Conservation (phyloP, 2,329 filamentous ascomycete species). For the Spiromastix sp. region DNA sequence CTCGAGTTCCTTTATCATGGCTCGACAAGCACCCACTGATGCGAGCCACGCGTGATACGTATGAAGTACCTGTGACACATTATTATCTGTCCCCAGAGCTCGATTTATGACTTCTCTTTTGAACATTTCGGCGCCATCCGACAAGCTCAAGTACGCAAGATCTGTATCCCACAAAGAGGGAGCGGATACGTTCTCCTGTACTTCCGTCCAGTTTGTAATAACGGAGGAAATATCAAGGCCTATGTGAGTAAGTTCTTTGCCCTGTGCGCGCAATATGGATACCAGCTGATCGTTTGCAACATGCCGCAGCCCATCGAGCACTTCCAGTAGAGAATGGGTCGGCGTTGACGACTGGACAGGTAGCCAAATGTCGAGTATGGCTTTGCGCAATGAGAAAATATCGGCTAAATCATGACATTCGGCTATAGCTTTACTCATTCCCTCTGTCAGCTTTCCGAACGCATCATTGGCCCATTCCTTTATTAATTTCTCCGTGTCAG, state of each 20-base stretch:
- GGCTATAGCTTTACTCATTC: conserved; percentile 50
- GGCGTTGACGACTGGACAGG: conserved; percentile 53
- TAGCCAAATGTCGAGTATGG: conserved; percentile 66
- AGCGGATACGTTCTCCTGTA: conserved; percentile 33
- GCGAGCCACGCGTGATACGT: conserved; percentile 63
- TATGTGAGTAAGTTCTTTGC: conserved; percentile 54
- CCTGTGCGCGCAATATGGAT: conserved; percentile 52
- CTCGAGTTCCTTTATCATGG: conserved; percentile 25
- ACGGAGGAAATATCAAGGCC: conserved; percentile 53
- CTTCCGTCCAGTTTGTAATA: conserved; percentile 50
- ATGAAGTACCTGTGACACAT: conserved; percentile 51
- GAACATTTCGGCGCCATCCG: conserved; percentile 55
- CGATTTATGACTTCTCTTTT: conserved; percentile 59
- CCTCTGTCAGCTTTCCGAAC: conserved; percentile 49
- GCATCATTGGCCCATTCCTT: conserved; percentile 54
- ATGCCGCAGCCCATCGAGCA: conserved; percentile 58
- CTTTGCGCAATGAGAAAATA: conserved; percentile 59
- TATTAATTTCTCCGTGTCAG: conserved; percentile 51
- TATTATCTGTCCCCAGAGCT: conserved; percentile 60
- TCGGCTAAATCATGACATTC: conserved; percentile 55
- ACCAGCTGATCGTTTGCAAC: conserved; percentile 60
- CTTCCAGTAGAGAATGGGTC: conserved; percentile 42
- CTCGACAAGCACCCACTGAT: conserved; percentile 48
- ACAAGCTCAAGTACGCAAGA: conserved; percentile 55
- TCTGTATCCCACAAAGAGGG: conserved; percentile 58